Conservation (phyloP, 495 filamentous ascomycete species). For the Amphirosellinia nigrospora region DNA sequence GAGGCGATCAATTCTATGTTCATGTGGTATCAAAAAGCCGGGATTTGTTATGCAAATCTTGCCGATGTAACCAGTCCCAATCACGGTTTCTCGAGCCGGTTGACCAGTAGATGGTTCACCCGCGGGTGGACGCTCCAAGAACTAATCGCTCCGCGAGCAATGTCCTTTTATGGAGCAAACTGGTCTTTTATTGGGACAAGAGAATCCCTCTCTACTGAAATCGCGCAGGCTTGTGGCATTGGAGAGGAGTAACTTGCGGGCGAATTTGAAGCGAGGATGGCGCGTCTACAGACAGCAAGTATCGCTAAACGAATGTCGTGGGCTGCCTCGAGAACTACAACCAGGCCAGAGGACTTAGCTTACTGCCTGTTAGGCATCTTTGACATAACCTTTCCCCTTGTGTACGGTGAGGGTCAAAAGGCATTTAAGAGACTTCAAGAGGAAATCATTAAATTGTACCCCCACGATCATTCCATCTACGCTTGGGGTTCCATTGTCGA, state of each 20-base stretch:
- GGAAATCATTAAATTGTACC: background rate
- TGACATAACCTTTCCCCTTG: background rate
- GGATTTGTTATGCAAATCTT: background rate
- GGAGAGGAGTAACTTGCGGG: background rate
- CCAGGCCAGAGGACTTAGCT: background rate
- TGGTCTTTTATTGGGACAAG: background rate
- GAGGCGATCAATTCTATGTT: too few relatives aligned
- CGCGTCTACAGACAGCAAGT: background rate
- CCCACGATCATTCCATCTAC: background rate
- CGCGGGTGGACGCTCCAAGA: too few relatives aligned
- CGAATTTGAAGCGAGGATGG: background rate
- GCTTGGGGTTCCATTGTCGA: background rate
- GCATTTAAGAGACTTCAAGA: background rate
- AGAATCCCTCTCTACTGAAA: background rate
- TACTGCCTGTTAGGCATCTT: background rate
- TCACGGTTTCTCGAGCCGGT: background rate
- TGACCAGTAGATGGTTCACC: background rate
- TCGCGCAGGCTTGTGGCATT: background rate
- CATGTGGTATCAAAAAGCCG: background rate
- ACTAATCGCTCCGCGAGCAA: background rate
- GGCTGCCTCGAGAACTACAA: background rate
- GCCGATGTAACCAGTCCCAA: background rate
- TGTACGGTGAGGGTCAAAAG: background rate
- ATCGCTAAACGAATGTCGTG: background rate
- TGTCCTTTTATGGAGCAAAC: background rate